Percentiles rank a stretch among this genome's conserved stretches.
Conservation (phyloP, 257 asterid species). For the Nicotiana noctiflora region DNA sequence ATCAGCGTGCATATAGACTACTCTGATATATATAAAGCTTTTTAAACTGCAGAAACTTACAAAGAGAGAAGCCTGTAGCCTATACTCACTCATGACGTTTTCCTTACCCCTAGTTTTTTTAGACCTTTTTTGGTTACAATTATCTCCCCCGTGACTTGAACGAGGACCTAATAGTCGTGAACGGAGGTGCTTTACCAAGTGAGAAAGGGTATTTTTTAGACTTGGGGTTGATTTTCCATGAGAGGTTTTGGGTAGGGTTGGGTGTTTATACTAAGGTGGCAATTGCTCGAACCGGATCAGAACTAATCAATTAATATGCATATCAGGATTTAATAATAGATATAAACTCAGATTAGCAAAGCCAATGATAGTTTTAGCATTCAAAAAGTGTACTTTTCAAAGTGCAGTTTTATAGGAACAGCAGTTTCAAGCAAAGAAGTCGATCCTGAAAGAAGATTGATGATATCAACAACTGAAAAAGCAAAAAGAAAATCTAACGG, state of each 20-base stretch:
- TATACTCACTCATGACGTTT: slow-evolving; percentile 11
- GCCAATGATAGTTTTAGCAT: slow-evolving; percentile 14
- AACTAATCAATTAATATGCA: too few relatives aligned
- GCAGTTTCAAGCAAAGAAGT: not conserved
- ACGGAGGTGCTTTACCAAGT: too few relatives aligned
- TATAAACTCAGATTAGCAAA: slow-evolving; percentile 19
- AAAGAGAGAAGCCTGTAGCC: not conserved
- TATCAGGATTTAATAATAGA: too few relatives aligned
- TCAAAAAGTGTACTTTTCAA: not conserved
- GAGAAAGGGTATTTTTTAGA: not conserved
- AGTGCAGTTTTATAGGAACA: not conserved
- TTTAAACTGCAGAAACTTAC: not conserved
- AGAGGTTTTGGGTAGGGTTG: not conserved
- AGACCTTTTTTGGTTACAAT: too few relatives aligned
- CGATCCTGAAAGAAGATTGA: not conserved
- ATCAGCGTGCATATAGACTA: slow-evolving; percentile 36
- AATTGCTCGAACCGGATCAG: too few relatives aligned
- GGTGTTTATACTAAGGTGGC: not conserved
- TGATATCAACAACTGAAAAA: not conserved
- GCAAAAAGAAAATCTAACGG: not conserved
- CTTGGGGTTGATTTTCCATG: not conserved
- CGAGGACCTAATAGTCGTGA: too few relatives aligned
- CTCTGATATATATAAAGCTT: not conserved
- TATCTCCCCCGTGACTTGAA: too few relatives aligned
- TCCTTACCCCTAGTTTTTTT: not conserved